Evolutionary conservation across 2,329 filamentous ascomycete genomes (phyloP).

Genomic region (Metarhizium guizhouense): DNA sequence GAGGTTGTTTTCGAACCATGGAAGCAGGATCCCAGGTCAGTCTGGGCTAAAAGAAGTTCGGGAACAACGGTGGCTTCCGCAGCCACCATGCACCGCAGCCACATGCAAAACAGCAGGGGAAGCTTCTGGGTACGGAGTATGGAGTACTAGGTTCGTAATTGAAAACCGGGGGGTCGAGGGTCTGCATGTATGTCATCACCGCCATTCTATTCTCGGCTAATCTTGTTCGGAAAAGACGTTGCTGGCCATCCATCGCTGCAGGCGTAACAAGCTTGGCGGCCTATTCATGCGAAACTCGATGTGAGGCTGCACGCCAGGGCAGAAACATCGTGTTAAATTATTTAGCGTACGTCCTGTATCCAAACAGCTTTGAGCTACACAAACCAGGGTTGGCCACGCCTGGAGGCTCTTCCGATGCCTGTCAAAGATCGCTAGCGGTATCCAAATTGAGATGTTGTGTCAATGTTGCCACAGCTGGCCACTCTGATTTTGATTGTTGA

Average conservation of each 20-base stretch:
- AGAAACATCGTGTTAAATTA: constrained; percentile 1
- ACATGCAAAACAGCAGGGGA: neutral
- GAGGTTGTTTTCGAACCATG: neutral
- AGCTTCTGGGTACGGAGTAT: neutral
- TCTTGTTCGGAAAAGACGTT: neutral
- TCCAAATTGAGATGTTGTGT: constrained; percentile 4
- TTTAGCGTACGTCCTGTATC: neutral
- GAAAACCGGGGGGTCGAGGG: neutral
- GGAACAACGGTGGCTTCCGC: neutral
- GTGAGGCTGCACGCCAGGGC: neutral
- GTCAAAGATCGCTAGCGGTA: constrained; percentile 6
- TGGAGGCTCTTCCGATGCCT: constrained; percentile 3
- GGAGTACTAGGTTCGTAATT: no score
- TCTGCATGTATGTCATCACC: constrained; percentile 1
- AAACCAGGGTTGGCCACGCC: constrained; percentile 5
- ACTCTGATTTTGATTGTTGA: neutral
- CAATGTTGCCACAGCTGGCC: neutral
- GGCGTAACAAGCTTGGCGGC: neutral
- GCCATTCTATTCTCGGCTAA: constrained; percentile 8
- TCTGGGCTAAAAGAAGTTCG: neutral
- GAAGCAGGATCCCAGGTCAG: neutral
- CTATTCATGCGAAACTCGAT: neutral
- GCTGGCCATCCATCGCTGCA: constrained; percentile 2
- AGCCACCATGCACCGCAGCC: neutral
- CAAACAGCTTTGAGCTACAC: constrained; percentile 2